phyloP scores from a whole-genome alignment of 1,284 basidiomycete genomes.

The Heterobasidion irregulare region DNA sequence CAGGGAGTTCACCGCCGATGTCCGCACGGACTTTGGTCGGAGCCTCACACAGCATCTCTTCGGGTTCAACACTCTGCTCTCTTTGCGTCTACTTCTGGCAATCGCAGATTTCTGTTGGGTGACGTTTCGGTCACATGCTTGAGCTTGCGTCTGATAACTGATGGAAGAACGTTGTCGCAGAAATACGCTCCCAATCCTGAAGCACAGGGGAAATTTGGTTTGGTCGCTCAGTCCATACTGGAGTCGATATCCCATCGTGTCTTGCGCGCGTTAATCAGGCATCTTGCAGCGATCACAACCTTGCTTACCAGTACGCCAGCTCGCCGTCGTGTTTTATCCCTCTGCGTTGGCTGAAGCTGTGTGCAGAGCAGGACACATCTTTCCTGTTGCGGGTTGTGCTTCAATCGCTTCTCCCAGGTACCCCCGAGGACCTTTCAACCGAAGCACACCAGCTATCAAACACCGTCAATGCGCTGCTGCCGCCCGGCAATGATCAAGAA shows the following conservation, averaged over 20 bases:
- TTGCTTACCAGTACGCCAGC: conserved; percentile 37
- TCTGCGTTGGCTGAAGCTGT: not conserved
- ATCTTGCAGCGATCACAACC: conserved; percentile 37
- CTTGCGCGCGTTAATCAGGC: conserved; percentile 46
- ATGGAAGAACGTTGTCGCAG: not conserved
- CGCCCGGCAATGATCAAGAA: conserved; percentile 10
- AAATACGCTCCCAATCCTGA: conserved; percentile 14
- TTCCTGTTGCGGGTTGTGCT: conserved; percentile 49
- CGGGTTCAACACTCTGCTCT: conserved; percentile 45
- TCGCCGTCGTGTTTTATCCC: not conserved
- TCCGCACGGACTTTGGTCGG: conserved; percentile 34
- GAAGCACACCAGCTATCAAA: conserved; percentile 41
- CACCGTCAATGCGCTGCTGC: conserved; percentile 26
- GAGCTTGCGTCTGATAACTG: no score
- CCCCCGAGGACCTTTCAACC: conserved; percentile 36
- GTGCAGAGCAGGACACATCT: conserved; percentile 43
- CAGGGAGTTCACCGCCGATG: conserved; percentile 18
- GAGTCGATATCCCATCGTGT: conserved; percentile 43
- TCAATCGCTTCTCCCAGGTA: conserved; percentile 42
- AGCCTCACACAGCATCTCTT: conserved; percentile 51
- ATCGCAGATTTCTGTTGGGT: conserved; percentile 63
- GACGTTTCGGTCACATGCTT: not conserved
- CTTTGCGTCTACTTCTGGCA: conserved; percentile 45
- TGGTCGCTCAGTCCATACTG: conserved; percentile 40
- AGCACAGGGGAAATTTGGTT: conserved; percentile 36